These are phyloP conservation scores for Apiospora koreana DNA, from an alignment of 2,329 filamentous ascomycete genomes.

Conservation along the genomic window DNA sequence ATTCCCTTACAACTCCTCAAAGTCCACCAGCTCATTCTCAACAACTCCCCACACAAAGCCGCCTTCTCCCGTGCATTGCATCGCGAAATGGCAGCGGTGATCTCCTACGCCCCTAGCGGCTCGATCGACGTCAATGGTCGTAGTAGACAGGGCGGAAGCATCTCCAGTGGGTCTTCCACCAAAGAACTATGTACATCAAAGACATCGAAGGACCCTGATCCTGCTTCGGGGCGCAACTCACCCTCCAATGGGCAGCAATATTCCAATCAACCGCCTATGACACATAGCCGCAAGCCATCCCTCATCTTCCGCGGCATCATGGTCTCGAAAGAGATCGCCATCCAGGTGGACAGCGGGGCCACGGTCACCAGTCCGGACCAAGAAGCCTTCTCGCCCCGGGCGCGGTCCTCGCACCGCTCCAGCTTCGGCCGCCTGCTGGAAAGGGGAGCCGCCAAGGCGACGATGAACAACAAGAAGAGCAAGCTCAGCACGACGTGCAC, in stretches of 20 bases:
- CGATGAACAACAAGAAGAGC: neutral
- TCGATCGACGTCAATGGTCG: slow-evolving; percentile 40
- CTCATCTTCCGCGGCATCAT: slow-evolving; percentile 56
- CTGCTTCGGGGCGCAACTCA: slow-evolving; percentile 19
- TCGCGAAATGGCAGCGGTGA: slow-evolving; percentile 52
- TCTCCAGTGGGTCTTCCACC: neutral
- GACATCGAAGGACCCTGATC: neutral
- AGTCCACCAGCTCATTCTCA: slow-evolving; percentile 63
- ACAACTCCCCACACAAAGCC: slow-evolving; percentile 54
- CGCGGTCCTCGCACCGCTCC: neutral
- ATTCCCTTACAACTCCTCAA: slow-evolving; percentile 66
- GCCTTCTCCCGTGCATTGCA: slow-evolving; percentile 62
- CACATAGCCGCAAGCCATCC: slow-evolving; percentile 12
- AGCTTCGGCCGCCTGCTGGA: neutral
- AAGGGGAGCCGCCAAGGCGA: neutral
- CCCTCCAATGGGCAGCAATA: slow-evolving; percentile 25
- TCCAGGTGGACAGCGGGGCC: neutral
- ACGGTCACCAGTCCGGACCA: neutral
- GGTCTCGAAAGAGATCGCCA: slow-evolving; percentile 58
- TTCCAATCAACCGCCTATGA: slow-evolving; percentile 24
- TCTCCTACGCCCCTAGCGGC: neutral
- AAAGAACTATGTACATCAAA: neutral
- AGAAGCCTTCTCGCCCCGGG: neutral
- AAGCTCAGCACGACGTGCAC: neutral
- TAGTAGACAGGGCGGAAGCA: neutral